Evolutionary conservation across 2,329 filamentous ascomycete species (phyloP), one percentile per base, ranked within the genome.

Genomic region (Penicillium expansum): DNA sequence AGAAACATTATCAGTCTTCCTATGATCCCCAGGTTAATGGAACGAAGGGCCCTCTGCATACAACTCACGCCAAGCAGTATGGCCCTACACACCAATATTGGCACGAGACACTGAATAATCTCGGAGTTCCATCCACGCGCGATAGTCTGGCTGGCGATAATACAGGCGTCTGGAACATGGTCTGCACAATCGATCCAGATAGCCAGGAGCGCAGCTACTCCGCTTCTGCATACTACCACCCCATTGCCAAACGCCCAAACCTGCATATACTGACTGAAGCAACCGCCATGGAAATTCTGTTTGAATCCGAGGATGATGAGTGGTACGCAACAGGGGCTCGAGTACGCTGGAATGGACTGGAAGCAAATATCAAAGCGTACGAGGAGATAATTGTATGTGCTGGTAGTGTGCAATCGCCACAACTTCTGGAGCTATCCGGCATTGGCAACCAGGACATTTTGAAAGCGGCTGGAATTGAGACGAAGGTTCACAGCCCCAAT

Each of bases 341-440:
- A 13, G 79, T 83, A 61, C 37, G 45, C 22, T 48, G 71, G 62
- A 9, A 66, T 6, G 77, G 76, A 59, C 70, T 8, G 65, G 70
- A 4, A 67, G 74, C 48, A 64, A 66, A 5, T 68, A 44, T 76
- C 4, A 75, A 60, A 10, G 73, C 65, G 60, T 67, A 62, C 24
- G 68, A 69, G 50, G 85, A 88, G 62, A 77, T 87, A 11, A 79
- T 89, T 37, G 69, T 89, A 2, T 80, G 81, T 5, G 84, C 83
- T 0, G 86, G 86, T 0, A 80, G 77, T 29, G 73, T 83, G 39
- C 79, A 81, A 65, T 85, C 82, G 10, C 86, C 80, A 5, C 83
- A 82, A 69, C 73, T 85, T 16, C 78, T 83, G n/a, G 85, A 88
- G 60, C 73, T 86, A 2, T 86, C 83, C 0, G 85, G 86, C 0